phyloP scores from a whole-genome alignment of 164 flowering plant genomes.

The Dillenia turbinata region DNA sequence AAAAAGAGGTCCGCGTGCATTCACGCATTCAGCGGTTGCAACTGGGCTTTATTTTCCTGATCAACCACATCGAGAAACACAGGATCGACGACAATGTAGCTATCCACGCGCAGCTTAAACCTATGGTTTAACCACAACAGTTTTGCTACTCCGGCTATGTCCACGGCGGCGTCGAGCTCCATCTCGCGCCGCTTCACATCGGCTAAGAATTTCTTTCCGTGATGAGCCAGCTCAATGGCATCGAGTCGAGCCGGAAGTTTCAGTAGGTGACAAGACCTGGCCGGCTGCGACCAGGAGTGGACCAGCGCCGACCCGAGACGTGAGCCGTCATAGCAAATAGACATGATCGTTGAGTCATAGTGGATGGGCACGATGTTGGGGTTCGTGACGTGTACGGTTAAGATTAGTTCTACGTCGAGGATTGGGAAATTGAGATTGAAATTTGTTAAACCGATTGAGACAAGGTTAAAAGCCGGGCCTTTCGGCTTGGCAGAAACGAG shows the following conservation, averaged over 20 bases:
- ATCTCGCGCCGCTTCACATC: conserved; percentile 74
- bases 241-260: conserved; percentile 63
- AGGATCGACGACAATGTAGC: conserved; percentile 73
- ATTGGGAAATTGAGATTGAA: conserved; percentile 60
- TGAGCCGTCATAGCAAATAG: conserved; percentile 70
- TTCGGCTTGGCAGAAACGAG: conserved; percentile 45
- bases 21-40: too few relatives aligned
- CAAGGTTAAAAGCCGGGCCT: conserved; percentile 69
- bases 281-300: conserved; percentile 65
- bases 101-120: conserved; percentile 73
- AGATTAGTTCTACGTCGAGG: conserved; percentile 65
- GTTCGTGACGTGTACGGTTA: conserved; percentile 85
- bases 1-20: too few relatives aligned
- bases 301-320: conserved; percentile 68
- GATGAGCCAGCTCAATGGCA: conserved; percentile 54
- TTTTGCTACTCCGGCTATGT: conserved; percentile 66
- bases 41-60: conserved; percentile 43
- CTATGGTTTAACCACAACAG: conserved; percentile 65
- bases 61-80: conserved; percentile 69
- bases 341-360: conserved; percentile 70
- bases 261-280: conserved; percentile 59
- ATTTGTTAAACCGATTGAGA: conserved; percentile 63
- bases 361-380: conserved; percentile 70
- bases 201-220: conserved; percentile 38
- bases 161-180: conserved; percentile 68